Percentiles rank a stretch among this genome's conserved stretches.
Evolutionary conservation across 2,329 filamentous ascomycete genomes (phyloP).

Genomic region (Claviceps humidiphila): DNA sequence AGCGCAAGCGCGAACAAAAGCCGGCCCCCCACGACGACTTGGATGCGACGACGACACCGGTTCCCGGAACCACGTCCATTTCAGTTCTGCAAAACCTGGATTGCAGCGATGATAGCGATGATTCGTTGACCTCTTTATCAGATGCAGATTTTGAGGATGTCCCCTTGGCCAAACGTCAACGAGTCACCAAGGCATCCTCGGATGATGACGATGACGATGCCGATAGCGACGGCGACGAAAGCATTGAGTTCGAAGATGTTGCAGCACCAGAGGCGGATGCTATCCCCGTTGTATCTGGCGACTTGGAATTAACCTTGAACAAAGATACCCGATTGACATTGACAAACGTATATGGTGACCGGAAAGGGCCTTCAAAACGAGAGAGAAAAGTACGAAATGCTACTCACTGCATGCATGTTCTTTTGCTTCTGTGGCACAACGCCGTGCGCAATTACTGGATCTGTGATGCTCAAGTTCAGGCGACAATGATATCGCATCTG

Average conservation of each 20-base stretch:
- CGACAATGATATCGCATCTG: slow-evolving; percentile 61
- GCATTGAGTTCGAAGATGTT: slow-evolving; percentile 48
- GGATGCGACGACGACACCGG: slow-evolving; percentile 34
- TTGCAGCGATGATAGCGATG: slow-evolving; percentile 30
- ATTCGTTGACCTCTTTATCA: slow-evolving; percentile 39
- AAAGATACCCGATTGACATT: slow-evolving; percentile 46
- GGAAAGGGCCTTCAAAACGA: slow-evolving; percentile 76
- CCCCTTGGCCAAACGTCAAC: slow-evolving; percentile 27
- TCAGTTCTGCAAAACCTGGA: slow-evolving; percentile 30
- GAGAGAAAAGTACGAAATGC: slow-evolving; percentile 65
- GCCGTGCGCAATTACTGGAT: slow-evolving; percentile 73
- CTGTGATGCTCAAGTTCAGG: slow-evolving; percentile 63
- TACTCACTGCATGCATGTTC: slow-evolving; percentile 82
- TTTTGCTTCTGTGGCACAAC: slow-evolving; percentile 82
- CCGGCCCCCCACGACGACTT: slow-evolving; percentile 48
- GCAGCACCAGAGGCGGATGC: slow-evolving; percentile 46
- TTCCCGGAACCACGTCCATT: slow-evolving; percentile 28
- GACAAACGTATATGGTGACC: slow-evolving; percentile 47
- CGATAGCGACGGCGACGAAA: slow-evolving; percentile 10
- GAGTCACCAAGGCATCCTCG: slow-evolving; percentile 13
- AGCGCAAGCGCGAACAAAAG: slow-evolving; percentile 27
- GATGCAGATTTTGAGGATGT: slow-evolving; percentile 42
- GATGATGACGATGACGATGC: slow-evolving; percentile 14
- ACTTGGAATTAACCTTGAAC: slow-evolving; percentile 60
- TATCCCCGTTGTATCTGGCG: slow-evolving; percentile 42